A percentile compares a stretch with the other conserved stretches of the same genome.
Evolutionary conservation across 345 rosid genomes (phyloP).

Genomic region (Eucalyptus tenuipes): DNA sequence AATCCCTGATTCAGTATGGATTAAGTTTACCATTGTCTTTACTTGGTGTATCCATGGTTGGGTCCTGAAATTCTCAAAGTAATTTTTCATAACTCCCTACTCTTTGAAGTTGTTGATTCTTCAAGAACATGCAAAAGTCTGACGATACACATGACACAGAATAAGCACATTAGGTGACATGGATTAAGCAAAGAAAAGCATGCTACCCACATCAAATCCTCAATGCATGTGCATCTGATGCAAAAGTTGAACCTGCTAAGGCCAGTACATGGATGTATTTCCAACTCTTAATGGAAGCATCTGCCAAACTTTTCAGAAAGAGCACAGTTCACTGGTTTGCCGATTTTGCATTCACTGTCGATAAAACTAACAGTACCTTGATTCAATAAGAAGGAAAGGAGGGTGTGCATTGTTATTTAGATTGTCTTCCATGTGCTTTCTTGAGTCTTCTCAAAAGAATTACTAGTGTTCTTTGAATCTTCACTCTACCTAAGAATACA

Average conservation of each 20-base stretch:
- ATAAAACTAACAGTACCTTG: not conserved
- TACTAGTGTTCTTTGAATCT: too few relatives aligned
- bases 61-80: not conserved
- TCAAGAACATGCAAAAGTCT: not conserved
- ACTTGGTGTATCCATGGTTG: not conserved
- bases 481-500: too few relatives aligned
- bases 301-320: not conserved
- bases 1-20: not conserved
- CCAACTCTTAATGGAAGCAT: not conserved
- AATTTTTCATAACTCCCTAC: not conserved
- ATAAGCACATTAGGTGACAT: not conserved
- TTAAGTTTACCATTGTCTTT: not conserved
- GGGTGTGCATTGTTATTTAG: not conserved
- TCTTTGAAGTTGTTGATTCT: not conserved
- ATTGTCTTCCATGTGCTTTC: not conserved
- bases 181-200: not conserved
- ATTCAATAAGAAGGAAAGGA: not conserved
- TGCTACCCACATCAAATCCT: not conserved
- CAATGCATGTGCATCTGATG: not conserved
- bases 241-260: not conserved
- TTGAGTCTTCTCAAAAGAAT: not conserved
- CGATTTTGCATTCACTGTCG: not conserved
- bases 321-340: not conserved
- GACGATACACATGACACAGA: not conserved
- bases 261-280: not conserved